Base-by-base conservation (phyloP, 192 early-diverging fungal species). In the Entomortierella lignicola region DNA sequence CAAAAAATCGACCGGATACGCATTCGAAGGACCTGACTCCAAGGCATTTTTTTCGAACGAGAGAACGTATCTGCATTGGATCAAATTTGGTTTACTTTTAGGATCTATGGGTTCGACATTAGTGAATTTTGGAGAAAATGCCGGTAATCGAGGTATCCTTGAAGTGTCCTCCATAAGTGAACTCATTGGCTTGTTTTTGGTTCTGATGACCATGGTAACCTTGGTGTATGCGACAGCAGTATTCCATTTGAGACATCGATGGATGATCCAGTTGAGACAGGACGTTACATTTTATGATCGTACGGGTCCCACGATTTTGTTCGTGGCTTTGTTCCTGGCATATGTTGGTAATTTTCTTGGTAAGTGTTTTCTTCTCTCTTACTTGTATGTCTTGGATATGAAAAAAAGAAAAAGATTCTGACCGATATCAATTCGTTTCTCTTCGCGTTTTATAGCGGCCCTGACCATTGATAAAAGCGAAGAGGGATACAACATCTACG, bases 31-130 rank as follows among this genome's bases (percentile, higher is more conserved):
- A 31, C 59, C 71, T 0, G 84, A 89, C 21, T 88, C 89, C 20
- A 96, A 96, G 64, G 87, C 91, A 54, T 94, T 94, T 81, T 95
- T 96, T 82, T 92, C 94, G 37, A 96, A 96, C 81, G 95, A 96
- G 83, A 88, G 95, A 57, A 96, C 95, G 1, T 94, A 93, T 63
- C 86, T 96, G 77, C 81, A 88, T 44, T 96, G 93, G 93, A 82
- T 94, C 55, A 92, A 89, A 60, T 88, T 94, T 60, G 87, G 90
- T 26, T 85, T 89, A 52, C 71, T 91, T 25, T 81, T 92, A 37
- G 88, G 89, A 26, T 86, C 85, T 15, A 86, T 92, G 34, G 92
- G 88, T 11, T 75, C 92, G 69, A 90, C 85, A 66, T 81, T 93
- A 30, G 67, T 91, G 31, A 93, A 90, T 71, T 92, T 92, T 82